Evolutionary conservation across 768 basidiomycete species (phyloP).

Genomic region (Psilocybe cubensis): DNA sequence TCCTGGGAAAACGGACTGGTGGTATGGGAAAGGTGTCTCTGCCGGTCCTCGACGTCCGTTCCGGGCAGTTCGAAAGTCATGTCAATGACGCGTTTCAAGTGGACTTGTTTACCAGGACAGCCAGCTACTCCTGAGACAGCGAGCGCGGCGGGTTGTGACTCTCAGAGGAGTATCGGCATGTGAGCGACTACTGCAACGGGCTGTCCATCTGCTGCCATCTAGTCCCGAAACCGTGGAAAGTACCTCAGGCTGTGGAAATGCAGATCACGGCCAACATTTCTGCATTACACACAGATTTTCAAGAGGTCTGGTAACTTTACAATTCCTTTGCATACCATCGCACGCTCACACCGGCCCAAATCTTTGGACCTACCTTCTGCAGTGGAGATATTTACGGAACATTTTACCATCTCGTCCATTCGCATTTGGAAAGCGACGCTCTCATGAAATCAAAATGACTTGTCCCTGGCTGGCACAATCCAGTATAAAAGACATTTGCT

Average conservation of each 20-base stretch:
- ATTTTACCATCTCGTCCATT: constrained; percentile 3
- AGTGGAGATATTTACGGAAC: constrained; percentile 10
- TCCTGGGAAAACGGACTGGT: neutral
- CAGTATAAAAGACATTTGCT: constrained; percentile 15
- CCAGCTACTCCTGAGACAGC: constrained; percentile 7
- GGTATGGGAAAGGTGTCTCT: neutral
- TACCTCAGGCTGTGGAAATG: neutral
- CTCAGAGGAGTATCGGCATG: neutral
- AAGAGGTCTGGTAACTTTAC: constrained; percentile 4
- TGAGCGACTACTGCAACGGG: neutral
- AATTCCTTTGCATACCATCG: neutral
- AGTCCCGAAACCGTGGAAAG: constrained; percentile 1
- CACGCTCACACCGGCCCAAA: constrained; percentile 14
- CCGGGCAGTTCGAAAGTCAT: neutral
- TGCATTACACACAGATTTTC: constrained; percentile 8
- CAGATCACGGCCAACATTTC: neutral
- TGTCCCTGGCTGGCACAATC: neutral
- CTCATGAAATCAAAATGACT: constrained; percentile 4
- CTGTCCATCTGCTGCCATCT: neutral
- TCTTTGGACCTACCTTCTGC: constrained; percentile 6
- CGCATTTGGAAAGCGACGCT: constrained; percentile 1
- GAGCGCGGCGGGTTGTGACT: constrained; percentile 4
- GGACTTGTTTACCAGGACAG: neutral
- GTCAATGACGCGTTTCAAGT: constrained; percentile 9
- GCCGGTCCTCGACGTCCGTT: constrained; percentile 11